Conservation (phyloP, 768 basidiomycete genomes). For the Russula lepida region DNA sequence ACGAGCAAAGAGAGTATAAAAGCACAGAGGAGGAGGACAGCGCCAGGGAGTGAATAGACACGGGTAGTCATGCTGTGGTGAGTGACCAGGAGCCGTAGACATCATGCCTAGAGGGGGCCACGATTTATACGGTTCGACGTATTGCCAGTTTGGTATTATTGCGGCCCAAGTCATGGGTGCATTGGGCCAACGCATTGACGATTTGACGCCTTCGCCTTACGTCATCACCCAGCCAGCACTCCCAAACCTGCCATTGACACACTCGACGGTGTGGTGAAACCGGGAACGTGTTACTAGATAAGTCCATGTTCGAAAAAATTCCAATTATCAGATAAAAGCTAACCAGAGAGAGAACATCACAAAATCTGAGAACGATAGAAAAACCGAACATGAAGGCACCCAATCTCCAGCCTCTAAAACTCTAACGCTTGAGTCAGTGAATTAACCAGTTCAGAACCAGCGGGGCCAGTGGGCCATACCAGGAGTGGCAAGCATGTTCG, state of each 20-base stretch:
- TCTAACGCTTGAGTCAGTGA: neutral
- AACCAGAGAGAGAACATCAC: neutral
- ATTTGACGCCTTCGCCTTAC: neutral
- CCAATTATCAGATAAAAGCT: neutral
- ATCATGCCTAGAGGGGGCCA: neutral
- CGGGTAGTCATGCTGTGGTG: slow-evolving; percentile 32
- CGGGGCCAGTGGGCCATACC: slow-evolving; percentile 9
- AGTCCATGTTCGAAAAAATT: neutral
- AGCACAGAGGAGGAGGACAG: slow-evolving; percentile 49
- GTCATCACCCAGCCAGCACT: neutral
- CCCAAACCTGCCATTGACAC: neutral
- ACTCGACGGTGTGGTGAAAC: neutral
- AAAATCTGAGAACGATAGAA: neutral
- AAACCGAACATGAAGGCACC: neutral
- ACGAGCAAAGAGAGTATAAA: slow-evolving; percentile 59
- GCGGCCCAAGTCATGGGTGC: neutral
- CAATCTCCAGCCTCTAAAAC: neutral
- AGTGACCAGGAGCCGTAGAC: neutral
- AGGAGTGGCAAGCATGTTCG: neutral
- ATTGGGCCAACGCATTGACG: neutral
- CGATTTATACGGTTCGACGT: slow-evolving; percentile 1
- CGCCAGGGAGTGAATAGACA: slow-evolving; percentile 52
- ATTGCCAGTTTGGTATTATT: neutral
- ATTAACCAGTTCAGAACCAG: neutral
- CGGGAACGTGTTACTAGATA: neutral